Base-by-base conservation (phyloP, 805 yeast genomes). In the Saccharomycopsis synnaedendra region DNA sequence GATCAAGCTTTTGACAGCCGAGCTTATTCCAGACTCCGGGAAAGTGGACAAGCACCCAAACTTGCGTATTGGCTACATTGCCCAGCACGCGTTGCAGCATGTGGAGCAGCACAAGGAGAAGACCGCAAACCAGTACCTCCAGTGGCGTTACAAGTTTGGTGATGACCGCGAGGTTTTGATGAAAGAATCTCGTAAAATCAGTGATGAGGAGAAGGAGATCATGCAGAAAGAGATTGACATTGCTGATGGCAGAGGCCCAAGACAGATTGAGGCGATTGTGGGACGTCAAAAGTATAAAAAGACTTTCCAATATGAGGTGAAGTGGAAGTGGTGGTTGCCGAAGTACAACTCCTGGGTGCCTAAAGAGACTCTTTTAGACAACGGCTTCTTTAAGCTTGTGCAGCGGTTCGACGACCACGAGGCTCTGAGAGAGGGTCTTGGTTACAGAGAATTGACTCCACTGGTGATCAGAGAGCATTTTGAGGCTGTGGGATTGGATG, bases 341-440 rank as follows among this genome's bases (percentile, higher is more conserved):
- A 89, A 82, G 66, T 86, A 80, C 71, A 90, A 90, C 69, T 77
- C 96, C 32, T 86, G 95, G 94, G 85, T 93, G 61, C 77, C 96
- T 41, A 82, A 83, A 59, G 98, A 90, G 52, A 69, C 71, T 35
- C 72, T 90, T 54, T 60, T 86, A 39, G 90, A 81, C 65, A 78
- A 85, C 62, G 95, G 97, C 51, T 88, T 88, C 62, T 82, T 78
- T 53, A 88, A 87, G 72, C 70, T 93, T 61, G 94, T 90, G 55
- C 96, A 90, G 68, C 90, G 85, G 65, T 95, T 93, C 58, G 98
- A 90, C 71, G 97, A 93, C 75, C 96, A 89, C 69, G 98, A 93
- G 74, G 96, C 98, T 55, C 87, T 96, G 42, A 88, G 97, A 71
- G 96, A 95, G 69, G 98, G 98, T 80, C 41, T 52, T 30, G 97